Percentiles rank a stretch among this genome's conserved stretches.
Evolutionary conservation across 179 eudicot species (phyloP).

Genomic region (Carnegiea gigantea): DNA sequence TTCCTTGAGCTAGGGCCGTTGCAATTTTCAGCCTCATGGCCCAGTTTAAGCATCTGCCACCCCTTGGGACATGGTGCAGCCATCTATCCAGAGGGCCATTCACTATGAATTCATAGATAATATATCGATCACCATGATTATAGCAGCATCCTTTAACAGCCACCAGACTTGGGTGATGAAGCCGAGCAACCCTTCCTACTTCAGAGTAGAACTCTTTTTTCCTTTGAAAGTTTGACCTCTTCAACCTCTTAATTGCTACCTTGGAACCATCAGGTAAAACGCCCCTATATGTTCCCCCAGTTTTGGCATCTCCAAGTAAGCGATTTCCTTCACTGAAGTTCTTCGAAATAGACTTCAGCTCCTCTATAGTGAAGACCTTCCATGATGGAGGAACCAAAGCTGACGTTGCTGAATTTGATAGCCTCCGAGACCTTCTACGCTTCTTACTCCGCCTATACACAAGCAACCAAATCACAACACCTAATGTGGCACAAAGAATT

Average conservation of each 20-base stretch:
- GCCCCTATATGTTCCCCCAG: constrained; percentile 90
- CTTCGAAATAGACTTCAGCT: constrained; percentile 76
- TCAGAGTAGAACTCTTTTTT: constrained; percentile 94
- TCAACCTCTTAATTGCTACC: constrained; percentile 87
- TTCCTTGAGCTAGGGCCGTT: constrained; percentile 93
- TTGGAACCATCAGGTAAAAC: constrained; percentile 78
- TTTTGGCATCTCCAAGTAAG: constrained; percentile 88
- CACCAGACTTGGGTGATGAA: constrained; percentile 84
- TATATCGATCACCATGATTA: constrained; percentile 90
- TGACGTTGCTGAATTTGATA: constrained; percentile 56
- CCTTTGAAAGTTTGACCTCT: constrained; percentile 82
- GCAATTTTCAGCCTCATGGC: constrained; percentile 83
- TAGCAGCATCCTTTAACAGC: constrained; percentile 93
- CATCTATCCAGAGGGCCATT: constrained; percentile 94
- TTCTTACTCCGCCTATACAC: constrained; percentile 67
- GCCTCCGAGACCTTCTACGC: constrained; percentile 71
- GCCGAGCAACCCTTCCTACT: constrained; percentile 85
- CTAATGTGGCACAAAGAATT: constrained; percentile 70
- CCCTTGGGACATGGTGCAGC: constrained; percentile 90
- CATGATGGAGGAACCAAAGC: constrained; percentile 85
- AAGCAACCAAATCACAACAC: constrained; percentile 80
- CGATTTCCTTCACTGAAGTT: constrained; percentile 92
- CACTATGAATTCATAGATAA: constrained; percentile 77
- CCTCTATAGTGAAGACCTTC: constrained; percentile 80
- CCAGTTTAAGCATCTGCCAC: constrained; percentile 93